A percentile compares a stretch with the other conserved stretches of the same genome.
Conservation (phyloP, 805 yeast genomes). For the Candida rishiriensis region DNA sequence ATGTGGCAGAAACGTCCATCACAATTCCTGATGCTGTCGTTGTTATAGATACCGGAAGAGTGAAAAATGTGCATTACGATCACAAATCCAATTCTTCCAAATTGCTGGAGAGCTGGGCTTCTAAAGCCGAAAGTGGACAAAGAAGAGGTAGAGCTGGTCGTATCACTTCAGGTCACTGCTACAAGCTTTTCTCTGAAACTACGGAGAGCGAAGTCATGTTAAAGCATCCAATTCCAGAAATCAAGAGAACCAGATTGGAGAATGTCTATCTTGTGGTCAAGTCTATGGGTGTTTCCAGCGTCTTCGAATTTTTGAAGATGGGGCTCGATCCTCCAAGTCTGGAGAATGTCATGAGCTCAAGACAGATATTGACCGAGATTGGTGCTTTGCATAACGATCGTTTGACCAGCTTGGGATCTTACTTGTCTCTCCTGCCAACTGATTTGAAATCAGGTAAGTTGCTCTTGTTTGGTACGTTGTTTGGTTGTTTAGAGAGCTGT, state of each 20-base stretch:
- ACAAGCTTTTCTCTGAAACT: constrained; percentile 66
- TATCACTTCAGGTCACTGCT: constrained; percentile 77
- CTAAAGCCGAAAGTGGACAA: constrained; percentile 84
- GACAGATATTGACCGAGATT: constrained; percentile 50
- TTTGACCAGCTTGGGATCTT: constrained; percentile 75
- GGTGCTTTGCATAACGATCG: constrained; percentile 59
- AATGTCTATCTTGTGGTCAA: constrained; percentile 79
- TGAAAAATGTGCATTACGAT: constrained; percentile 73
- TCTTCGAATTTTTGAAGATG: constrained; percentile 57
- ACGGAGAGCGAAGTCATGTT: constrained; percentile 56
- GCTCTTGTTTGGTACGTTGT: constrained; percentile 71
- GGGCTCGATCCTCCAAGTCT: constrained; percentile 82
- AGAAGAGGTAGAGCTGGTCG: constrained; percentile 99
- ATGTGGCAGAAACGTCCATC: constrained; percentile 95
- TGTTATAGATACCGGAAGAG: constrained; percentile 84
- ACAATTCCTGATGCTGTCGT: constrained; percentile 94
- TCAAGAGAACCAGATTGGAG: constrained; percentile 77
- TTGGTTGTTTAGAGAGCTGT: constrained; percentile 75
- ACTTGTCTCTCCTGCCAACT: constrained; percentile 76
- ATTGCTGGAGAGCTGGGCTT: constrained; percentile 78
- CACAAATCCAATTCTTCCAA: constrained; percentile 61
- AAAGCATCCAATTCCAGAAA: constrained; percentile 82
- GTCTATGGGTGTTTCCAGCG: constrained; percentile 80
- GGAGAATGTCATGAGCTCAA: constrained; percentile 47
- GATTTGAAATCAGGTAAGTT: constrained; percentile 85